Evolutionary conservation across 805 yeast species (phyloP).

Genomic region (Soucietia sequanensis): DNA sequence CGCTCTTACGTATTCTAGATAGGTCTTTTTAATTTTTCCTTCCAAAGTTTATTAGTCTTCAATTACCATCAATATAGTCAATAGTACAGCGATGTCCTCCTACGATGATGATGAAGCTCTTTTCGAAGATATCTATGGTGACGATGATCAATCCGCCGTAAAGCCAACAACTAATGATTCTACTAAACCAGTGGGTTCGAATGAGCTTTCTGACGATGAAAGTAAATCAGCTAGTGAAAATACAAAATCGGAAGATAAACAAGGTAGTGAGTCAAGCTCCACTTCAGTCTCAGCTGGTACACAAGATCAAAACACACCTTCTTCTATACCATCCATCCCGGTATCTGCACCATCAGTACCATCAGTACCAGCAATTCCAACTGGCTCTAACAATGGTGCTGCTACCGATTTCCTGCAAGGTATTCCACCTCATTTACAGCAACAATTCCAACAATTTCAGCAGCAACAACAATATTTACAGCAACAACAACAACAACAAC

Average conservation of each 20-base stretch:
- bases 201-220: too few relatives aligned
- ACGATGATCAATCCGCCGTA: conserved; percentile 22
- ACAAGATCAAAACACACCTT: conserved; percentile 4
- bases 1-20: too few relatives aligned
- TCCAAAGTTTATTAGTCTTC: background rate
- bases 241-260: too few relatives aligned
- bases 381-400: conserved; percentile 8
- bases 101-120: conserved; percentile 92
- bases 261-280: too few relatives aligned
- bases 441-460: conserved; percentile 12
- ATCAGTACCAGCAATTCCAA: conserved; percentile 7
- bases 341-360: conserved; percentile 6
- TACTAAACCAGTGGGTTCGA: too few relatives aligned
- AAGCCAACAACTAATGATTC: conserved; percentile 12
- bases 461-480: conserved; percentile 7
- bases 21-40: conserved; percentile 3
- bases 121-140: conserved; percentile 82
- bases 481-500: conserved; percentile 8
- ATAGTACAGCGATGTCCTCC: too few relatives aligned
- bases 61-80: conserved; percentile 1
- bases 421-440: conserved; percentile 8
- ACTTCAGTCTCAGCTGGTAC: background rate
- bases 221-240: too few relatives aligned
- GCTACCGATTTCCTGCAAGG: conserved; percentile 7
- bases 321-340: conserved; percentile 3